Evolutionary conservation across 805 yeast species (phyloP).

Genomic region (Pichia ethanolica): DNA sequence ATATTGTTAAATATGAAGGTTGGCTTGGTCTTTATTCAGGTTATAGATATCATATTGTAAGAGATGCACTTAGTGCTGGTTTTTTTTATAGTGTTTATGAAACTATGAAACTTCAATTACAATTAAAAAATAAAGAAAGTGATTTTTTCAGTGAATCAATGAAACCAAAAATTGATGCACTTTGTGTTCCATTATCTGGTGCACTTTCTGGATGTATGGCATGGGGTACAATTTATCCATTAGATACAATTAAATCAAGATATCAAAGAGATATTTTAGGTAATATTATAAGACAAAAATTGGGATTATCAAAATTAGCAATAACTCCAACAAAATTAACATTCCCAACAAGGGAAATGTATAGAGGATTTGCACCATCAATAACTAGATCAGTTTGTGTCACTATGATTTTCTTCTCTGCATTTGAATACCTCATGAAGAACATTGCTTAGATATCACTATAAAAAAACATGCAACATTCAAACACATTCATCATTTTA

Average conservation of each 20-base stretch:
- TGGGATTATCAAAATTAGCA: slow-evolving; percentile 39
- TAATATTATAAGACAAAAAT: slow-evolving; percentile 48
- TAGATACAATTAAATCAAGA: slow-evolving; percentile 73
- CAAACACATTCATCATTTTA: no score
- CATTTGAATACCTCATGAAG: slow-evolving; percentile 62
- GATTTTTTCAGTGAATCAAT: slow-evolving; percentile 1
- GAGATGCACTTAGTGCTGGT: slow-evolving; percentile 69
- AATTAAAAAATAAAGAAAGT: slow-evolving; percentile 7
- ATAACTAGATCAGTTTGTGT: slow-evolving; percentile 62
- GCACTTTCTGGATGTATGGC: slow-evolving; percentile 69
- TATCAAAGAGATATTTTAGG: slow-evolving; percentile 68
- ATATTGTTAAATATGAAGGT: slow-evolving; percentile 56
- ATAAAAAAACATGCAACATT: no score
- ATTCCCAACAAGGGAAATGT: slow-evolving; percentile 45
- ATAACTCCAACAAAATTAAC: slow-evolving; percentile 26
- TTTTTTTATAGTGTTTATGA: slow-evolving; percentile 72
- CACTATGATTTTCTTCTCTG: slow-evolving; percentile 68
- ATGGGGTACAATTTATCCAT: slow-evolving; percentile 71
- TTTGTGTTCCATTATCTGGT: slow-evolving; percentile 61
- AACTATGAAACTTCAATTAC: slow-evolving; percentile 45
- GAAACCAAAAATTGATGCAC: slow-evolving; percentile 26
- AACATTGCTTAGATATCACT: slow-evolving; percentile 31
- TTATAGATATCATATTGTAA: slow-evolving; percentile 51
- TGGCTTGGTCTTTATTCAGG: slow-evolving; percentile 65
- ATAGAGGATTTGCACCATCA: slow-evolving; percentile 74